phyloP scores from a whole-genome alignment of 2,329 filamentous ascomycete species.

The Ceratocystis smalleyi region DNA sequence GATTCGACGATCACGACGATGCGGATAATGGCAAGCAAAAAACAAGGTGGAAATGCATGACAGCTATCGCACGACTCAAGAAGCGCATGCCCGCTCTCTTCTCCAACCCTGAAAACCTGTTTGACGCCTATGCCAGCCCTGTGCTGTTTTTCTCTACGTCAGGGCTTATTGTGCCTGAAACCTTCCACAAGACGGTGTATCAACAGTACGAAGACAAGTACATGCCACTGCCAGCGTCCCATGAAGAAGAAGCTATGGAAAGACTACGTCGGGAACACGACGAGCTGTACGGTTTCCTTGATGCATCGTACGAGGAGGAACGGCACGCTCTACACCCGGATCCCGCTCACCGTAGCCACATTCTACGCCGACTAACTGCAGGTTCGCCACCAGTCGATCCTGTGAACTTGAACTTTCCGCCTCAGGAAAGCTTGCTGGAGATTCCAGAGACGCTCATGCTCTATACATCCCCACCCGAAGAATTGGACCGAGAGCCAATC shows the following conservation, averaged over 20 bases:
- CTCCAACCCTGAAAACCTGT: conserved; percentile 31
- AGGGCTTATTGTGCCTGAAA: conserved; percentile 31
- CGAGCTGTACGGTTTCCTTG: conserved; percentile 8
- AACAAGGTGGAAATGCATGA: neutral
- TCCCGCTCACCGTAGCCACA: conserved; percentile 9
- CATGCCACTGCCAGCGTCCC: neutral
- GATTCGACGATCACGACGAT: neutral
- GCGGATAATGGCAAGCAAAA: neutral
- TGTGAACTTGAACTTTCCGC: conserved; percentile 34
- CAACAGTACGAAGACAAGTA: conserved; percentile 7
- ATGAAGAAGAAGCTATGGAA: conserved; percentile 4
- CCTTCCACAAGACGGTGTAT: conserved; percentile 26
- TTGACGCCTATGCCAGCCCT: conserved; percentile 46
- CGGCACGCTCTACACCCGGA: neutral
- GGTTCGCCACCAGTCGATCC: conserved; percentile 23
- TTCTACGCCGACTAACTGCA: neutral
- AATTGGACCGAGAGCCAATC: conserved; percentile 28
- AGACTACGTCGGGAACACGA: neutral
- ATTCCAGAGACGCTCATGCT: conserved; percentile 36
- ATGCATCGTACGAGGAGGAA: conserved; percentile 15
- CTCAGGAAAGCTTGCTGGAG: conserved; percentile 31
- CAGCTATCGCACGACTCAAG: neutral
- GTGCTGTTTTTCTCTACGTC: conserved; percentile 42
- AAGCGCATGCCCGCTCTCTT: conserved; percentile 32
- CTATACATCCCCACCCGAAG: conserved; percentile 32